A percentile compares a stretch with the other conserved stretches of the same genome.
These are phyloP conservation scores for Ceratobasidium sp. DNA, from an alignment of 1,284 basidiomycete species.

Conservation along the genomic window DNA sequence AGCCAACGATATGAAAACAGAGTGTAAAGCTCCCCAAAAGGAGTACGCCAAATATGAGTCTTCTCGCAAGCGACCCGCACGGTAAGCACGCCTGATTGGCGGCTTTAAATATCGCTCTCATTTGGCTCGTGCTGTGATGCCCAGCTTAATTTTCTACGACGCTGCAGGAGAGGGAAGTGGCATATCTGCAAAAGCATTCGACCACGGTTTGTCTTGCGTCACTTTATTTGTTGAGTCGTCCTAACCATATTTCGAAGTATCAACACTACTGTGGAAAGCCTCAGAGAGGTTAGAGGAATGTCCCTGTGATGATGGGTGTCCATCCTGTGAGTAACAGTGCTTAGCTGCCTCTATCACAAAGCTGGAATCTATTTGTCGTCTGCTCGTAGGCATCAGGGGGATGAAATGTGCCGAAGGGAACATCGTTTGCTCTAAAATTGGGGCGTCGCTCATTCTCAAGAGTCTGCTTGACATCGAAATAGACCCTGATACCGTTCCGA, in stretches of 20 bases:
- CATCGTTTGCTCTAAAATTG: conserved; percentile 73
- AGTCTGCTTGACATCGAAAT: conserved; percentile 68
- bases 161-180: conserved; percentile 75
- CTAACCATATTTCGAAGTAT: conserved; percentile 57
- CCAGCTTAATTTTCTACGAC: conserved; percentile 87
- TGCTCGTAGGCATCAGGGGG: conserved; percentile 69
- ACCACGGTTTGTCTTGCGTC: conserved; percentile 66
- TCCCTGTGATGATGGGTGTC: conserved; percentile 76
- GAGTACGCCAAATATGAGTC: conserved; percentile 73
- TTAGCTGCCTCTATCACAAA: conserved; percentile 6
- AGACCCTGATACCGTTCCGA: conserved; percentile 53
- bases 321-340: conserved; percentile 65
- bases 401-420: conserved; percentile 73
- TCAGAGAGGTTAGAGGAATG: conserved; percentile 73
- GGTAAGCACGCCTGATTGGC: conserved; percentile 58
- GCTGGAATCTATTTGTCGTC: background rate
- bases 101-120: background rate
- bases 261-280: conserved; percentile 72
- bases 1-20: conserved; percentile 84
- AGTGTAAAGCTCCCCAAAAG: conserved; percentile 82
- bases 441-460: conserved; percentile 75
- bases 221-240: background rate
- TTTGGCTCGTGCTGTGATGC: background rate
- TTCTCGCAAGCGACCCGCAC: conserved; percentile 77
- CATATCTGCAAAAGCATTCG: conserved; percentile 82